Percentiles rank a stretch among this genome's conserved stretches.
phyloP scores from a whole-genome alignment of 1,139 yeast genomes.

The Blastobotrys elegans region DNA sequence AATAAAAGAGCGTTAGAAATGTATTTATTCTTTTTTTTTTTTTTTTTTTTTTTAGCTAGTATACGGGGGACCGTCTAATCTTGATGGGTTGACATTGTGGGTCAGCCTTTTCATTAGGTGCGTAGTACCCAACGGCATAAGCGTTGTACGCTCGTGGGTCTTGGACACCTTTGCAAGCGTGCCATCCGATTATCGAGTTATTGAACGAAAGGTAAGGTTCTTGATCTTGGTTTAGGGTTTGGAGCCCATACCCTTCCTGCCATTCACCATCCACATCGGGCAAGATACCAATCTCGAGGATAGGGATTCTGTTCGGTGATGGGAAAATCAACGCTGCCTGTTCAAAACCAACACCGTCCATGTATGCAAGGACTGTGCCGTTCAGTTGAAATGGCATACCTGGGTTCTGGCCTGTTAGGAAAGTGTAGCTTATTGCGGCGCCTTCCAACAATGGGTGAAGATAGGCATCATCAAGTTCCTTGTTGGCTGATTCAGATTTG shows the following conservation, averaged over 20 bases:
- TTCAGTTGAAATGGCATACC: neutral
- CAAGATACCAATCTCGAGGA: neutral
- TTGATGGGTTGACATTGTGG: neutral
- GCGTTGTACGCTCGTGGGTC: neutral
- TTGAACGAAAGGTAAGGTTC: neutral
- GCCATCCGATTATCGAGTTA: neutral
- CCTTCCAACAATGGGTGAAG: neutral
- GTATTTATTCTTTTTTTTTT: too few species aligned
- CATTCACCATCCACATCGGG: neutral
- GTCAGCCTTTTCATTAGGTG: neutral
- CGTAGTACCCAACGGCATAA: neutral
- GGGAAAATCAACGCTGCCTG: neutral
- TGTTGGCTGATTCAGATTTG: neutral
- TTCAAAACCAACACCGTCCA: neutral
- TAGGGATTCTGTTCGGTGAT: neutral
- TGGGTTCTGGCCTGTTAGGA: neutral
- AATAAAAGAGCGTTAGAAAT: neutral
- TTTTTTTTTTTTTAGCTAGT: constrained; percentile 2
- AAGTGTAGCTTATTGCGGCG: neutral
- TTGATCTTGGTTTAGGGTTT: neutral
- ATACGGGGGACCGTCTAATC: neutral
- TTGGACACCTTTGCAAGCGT: neutral
- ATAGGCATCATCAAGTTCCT: neutral
- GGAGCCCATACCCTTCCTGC: neutral
- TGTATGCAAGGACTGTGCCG: neutral